A percentile compares a stretch with the other conserved stretches of the same genome.
Evolutionary conservation across 1,284 basidiomycete species (phyloP).

Genomic region (Inonotus obliquus): DNA sequence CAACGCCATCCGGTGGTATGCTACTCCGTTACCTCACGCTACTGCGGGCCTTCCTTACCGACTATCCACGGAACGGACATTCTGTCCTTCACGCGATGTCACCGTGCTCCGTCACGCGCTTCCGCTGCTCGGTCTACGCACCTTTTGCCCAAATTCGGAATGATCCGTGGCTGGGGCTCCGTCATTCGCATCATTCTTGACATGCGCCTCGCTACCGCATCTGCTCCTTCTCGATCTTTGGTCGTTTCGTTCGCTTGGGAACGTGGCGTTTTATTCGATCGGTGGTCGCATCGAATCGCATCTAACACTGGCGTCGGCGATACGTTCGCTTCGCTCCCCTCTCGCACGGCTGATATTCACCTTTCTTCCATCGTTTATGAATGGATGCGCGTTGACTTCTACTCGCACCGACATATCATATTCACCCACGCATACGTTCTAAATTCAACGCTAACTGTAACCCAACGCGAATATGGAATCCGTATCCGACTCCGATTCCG

Average conservation of each 20-base stretch:
- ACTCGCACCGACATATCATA: neutral
- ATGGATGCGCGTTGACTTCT: neutral
- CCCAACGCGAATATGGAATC: neutral
- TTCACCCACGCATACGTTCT: neutral
- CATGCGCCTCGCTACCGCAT: too few species aligned
- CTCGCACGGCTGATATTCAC: neutral
- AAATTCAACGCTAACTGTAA: neutral
- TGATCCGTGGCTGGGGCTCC: neutral
- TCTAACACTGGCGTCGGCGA: neutral
- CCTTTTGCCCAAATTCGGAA: neutral
- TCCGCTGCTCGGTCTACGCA: neutral
- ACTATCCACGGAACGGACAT: neutral
- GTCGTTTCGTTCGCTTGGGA: neutral
- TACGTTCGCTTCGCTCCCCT: neutral
- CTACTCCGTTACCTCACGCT: neutral
- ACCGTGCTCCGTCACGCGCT: neutral
- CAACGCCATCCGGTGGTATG: neutral
- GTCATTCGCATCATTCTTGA: neutral
- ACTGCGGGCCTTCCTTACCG: neutral
- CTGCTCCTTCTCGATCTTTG: neutral
- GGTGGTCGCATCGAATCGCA: neutral
- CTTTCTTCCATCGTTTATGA: neutral
- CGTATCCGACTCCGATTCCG: neutral
- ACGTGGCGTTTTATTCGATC: neutral
- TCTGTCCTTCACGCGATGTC: neutral